phyloP scores from a whole-genome alignment of 108 stramenopile species.

The Schizochytrium sp. region DNA sequence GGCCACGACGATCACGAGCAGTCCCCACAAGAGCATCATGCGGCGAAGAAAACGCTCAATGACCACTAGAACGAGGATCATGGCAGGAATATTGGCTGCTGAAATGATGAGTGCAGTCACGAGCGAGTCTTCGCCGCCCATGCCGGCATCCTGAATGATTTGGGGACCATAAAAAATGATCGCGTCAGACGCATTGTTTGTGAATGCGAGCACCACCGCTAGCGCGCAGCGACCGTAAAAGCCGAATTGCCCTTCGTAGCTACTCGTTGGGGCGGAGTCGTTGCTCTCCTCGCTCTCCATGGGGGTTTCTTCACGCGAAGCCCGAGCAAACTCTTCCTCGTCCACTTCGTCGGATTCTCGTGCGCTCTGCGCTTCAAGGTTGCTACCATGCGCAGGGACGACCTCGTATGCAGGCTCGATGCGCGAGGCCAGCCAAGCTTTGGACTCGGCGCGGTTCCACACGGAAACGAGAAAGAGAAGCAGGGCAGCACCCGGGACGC shows the following conservation, averaged over 20 bases:
- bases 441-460: not conserved
- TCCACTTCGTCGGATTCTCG: not conserved
- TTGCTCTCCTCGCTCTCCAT: not conserved
- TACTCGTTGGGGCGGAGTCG: not conserved
- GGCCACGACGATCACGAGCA: not conserved
- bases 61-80: not conserved
- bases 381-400: not conserved
- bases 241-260: not conserved
- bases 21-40: not conserved
- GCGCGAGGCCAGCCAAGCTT: not conserved
- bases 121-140: not conserved
- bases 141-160: not conserved
- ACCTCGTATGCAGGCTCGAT: not conserved
- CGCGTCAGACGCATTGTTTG: constrained; percentile 10
- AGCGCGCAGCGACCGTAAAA: not conserved
- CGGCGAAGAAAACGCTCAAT: not conserved
- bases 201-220: not conserved
- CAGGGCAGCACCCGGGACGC: not conserved
- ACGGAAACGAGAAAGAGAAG: not conserved
- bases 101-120: not conserved
- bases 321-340: not conserved
- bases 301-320: not conserved
- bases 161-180: not conserved
- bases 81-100: not conserved
- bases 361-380: not conserved